Base-by-base conservation (phyloP, 306 rosid genomes). In the Ochetophila trinervis region DNA sequence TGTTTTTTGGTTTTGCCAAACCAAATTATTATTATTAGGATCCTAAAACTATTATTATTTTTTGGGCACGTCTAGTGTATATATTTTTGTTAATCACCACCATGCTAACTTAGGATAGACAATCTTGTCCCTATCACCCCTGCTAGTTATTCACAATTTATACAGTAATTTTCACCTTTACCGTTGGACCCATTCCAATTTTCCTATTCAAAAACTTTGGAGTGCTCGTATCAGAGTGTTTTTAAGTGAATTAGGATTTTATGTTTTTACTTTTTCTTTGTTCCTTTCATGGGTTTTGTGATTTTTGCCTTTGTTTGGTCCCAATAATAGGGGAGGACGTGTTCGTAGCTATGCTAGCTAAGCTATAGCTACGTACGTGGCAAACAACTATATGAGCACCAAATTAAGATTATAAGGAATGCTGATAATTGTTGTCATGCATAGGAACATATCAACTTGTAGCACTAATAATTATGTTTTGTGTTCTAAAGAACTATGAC, bases 391-490 rank as follows among this genome's bases (percentile, higher is more conserved):
- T 54, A 76, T 82, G 61, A 60, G 53, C 54, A 58, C 55, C 57
- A 54, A 71, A 65, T 60, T 72, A 54, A 71, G 40, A 54, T 74
- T 42, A 24, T 50, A 52, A 68, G 70, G 79, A 75, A 47, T 70
- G 49, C 57, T 62, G 71, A 88, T 88, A 76, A 86, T 82, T 78
- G 74, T 27, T 88, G 80, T 80, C 85, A 70, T 80, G 86, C 80
- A 69, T 14, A 58, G 67, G 74, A 75, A 61, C 89, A 79, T 69
- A 62, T 55, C 66, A 70, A 74, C 62, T 73, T 70, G 70, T 65
- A 10, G 62, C 54, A 66, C 73, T 83, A 89, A n/a, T 89, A 71
- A 89, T 89, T 76, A 44, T 89, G 96, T 83, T 84, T 27, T 78
- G 66, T 71, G 81, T 83, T 84, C 73, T 82, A 45, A 60, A 63